Evolutionary conservation across 2,329 filamentous ascomycete genomes (phyloP).

Genomic region (Ceratocystis harringtonii): DNA sequence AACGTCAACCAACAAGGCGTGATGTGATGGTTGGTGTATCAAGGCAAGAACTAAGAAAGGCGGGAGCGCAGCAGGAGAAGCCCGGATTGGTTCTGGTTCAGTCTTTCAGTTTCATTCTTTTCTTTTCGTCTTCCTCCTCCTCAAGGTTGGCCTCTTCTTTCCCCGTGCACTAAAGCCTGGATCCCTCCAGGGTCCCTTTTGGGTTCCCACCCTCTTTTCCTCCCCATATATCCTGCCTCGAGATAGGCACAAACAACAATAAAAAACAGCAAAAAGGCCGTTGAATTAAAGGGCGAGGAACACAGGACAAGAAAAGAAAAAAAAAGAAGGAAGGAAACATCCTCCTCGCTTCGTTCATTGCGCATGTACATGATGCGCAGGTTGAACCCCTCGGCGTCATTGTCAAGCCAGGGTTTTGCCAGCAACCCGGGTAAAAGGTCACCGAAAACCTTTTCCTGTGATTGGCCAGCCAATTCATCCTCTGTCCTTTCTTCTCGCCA

Average conservation of each 20-base stretch:
- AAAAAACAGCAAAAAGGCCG: neutral
- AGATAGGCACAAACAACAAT: neutral
- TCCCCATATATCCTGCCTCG: neutral
- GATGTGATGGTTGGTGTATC: neutral
- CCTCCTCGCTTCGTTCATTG: neutral
- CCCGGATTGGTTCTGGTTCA: neutral
- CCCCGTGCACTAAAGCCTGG: neutral
- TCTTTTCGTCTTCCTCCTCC: neutral
- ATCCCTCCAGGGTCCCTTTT: neutral
- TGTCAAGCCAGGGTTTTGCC: neutral
- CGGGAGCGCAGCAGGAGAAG: neutral
- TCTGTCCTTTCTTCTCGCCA: neutral
- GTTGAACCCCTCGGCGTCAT: neutral
- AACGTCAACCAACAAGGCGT: neutral
- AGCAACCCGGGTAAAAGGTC: neutral
- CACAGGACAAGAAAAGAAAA: neutral
- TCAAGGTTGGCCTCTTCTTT: neutral
- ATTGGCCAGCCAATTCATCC: neutral
- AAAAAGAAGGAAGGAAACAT: no score
- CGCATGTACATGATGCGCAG: neutral
- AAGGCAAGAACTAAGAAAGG: neutral
- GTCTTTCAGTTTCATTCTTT: neutral
- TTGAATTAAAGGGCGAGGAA: neutral
- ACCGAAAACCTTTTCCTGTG: neutral
- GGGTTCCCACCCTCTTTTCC: neutral